phyloP scores from a whole-genome alignment of 164 flowering plant species.

The Vitis labrusca region DNA sequence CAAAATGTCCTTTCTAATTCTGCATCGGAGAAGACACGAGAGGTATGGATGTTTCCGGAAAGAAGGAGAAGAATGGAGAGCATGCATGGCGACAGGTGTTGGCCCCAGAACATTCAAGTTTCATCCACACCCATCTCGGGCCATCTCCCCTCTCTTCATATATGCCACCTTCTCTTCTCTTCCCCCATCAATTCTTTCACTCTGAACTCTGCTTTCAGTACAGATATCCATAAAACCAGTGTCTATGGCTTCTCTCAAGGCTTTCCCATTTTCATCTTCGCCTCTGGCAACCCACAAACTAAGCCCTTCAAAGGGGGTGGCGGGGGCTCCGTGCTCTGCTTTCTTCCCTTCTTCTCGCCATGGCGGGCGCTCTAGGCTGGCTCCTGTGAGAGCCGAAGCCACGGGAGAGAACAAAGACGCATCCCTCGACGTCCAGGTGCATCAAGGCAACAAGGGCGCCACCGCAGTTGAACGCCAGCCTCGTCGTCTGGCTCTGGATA shows the following conservation, averaged over 20 bases:
- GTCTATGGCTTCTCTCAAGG: slow-evolving; percentile 7
- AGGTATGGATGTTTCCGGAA: slow-evolving; percentile 6
- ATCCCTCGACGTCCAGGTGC: slow-evolving; percentile 40
- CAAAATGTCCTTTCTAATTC: too few species aligned
- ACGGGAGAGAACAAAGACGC: slow-evolving; percentile 32
- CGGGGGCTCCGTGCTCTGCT: slow-evolving; percentile 8
- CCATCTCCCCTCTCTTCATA: neutral
- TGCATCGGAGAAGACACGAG: too few species aligned
- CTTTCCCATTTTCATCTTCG: slow-evolving; percentile 12
- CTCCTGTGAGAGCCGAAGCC: slow-evolving; percentile 27
- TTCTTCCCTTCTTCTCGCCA: slow-evolving; percentile 19
- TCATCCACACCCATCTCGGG: slow-evolving; percentile 14
- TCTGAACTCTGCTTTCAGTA: too few species aligned
- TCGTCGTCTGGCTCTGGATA: slow-evolving; percentile 36
- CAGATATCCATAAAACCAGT: too few species aligned
- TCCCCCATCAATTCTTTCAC: neutral
- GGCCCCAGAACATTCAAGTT: slow-evolving; percentile 21
- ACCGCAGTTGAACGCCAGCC: slow-evolving; percentile 43
- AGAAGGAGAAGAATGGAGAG: neutral
- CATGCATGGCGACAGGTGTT: neutral
- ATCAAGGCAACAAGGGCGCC: slow-evolving; percentile 20
- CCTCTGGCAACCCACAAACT: slow-evolving; percentile 12
- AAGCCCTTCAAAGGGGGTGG: neutral
- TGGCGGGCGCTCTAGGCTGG: slow-evolving; percentile 5
- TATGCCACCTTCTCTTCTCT: neutral